These are phyloP conservation scores for Hymenoscyphus salicellus DNA, from an alignment of 2,329 filamentous ascomycete genomes.

Conservation along the genomic window DNA sequence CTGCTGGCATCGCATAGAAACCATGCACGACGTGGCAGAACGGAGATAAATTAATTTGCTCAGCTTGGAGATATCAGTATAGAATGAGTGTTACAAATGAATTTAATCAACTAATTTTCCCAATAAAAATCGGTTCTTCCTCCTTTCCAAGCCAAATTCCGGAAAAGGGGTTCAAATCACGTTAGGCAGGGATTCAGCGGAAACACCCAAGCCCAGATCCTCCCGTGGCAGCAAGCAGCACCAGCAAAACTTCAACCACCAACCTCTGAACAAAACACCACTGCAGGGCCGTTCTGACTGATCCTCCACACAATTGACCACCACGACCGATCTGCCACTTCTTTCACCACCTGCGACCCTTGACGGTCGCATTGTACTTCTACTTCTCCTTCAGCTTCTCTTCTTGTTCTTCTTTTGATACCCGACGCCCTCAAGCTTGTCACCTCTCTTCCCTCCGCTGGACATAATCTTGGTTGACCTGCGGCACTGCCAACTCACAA, in stretches of 20 bases:
- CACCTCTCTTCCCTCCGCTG: constrained; percentile 7
- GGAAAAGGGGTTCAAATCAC: background rate
- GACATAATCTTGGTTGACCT: constrained; percentile 12
- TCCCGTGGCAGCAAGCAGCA: background rate
- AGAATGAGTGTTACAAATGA: too few relatives aligned
- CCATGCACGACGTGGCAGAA: constrained; percentile 21
- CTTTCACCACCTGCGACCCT: constrained; percentile 9
- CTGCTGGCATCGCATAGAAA: background rate
- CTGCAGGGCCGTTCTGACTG: background rate
- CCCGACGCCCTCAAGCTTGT: constrained; percentile 23
- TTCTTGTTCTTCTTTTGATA: constrained; percentile 35
- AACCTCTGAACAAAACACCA: background rate
- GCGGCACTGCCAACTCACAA: constrained; percentile 25
- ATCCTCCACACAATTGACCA: constrained; percentile 4
- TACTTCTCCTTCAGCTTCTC: constrained; percentile 15
- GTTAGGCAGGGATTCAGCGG: background rate
- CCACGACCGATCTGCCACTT: constrained; percentile 5
- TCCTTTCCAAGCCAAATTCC: too few relatives aligned
- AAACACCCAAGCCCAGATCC: background rate
- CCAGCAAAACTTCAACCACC: background rate
- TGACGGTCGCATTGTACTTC: constrained; percentile 23
- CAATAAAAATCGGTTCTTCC: too few relatives aligned
- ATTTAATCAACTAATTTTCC: too few relatives aligned
- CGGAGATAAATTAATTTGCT: background rate
- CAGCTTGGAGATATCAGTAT: too few relatives aligned